Evolutionary conservation across 108 stramenopile genomes (phyloP).

Genomic region (Epithemia pelagica): DNA sequence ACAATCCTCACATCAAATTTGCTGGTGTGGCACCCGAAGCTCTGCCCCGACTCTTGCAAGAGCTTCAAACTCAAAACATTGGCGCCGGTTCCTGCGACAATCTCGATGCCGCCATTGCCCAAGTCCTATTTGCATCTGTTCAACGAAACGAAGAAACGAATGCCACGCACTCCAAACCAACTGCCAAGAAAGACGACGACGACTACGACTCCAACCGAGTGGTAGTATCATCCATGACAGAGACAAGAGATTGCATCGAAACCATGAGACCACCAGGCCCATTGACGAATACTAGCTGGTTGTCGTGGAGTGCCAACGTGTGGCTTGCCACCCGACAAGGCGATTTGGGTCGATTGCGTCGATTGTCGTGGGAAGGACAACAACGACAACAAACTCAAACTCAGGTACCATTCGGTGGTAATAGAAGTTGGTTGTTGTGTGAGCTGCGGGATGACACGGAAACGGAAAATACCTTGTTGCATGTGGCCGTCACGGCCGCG

Average conservation of each 20-base stretch:
- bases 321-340: neutral
- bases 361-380: conserved; percentile 6
- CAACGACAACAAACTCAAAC: neutral
- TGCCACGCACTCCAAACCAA: neutral
- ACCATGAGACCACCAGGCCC: too few relatives aligned
- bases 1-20: neutral
- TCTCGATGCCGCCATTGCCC: neutral
- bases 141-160: neutral
- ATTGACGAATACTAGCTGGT: too few relatives aligned
- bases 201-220: neutral
- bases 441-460: neutral
- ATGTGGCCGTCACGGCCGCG: neutral
- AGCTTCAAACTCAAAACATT: neutral
- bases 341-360: neutral
- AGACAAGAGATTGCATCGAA: neutral
- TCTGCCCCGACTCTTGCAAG: neutral
- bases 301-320: neutral
- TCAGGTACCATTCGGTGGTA: neutral
- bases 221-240: neutral
- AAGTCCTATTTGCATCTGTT: neutral
- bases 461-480: neutral
- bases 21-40: neutral
- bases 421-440: neutral
- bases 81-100: neutral
- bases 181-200: neutral